Percentiles rank a stretch among this genome's conserved stretches.
Conservation (phyloP, 352 stramenopile species). For the Phytophthora cactorum region DNA sequence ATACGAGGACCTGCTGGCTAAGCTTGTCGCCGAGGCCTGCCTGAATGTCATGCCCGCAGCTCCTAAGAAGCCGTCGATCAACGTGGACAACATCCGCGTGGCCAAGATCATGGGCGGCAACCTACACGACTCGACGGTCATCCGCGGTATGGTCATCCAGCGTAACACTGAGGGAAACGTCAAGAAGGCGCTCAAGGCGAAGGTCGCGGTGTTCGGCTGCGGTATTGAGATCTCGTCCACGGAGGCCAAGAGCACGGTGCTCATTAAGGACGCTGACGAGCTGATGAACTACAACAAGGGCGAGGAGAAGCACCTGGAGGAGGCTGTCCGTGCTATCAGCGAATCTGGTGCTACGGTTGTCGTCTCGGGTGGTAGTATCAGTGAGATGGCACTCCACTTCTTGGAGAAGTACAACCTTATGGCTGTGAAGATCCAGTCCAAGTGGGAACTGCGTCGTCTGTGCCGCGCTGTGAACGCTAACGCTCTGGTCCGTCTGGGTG, state of each 20-base stretch:
- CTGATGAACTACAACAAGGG: conserved; percentile 99
- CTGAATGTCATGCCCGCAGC: conserved; percentile 93
- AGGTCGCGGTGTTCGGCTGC: conserved; percentile 97
- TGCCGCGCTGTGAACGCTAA: conserved; percentile 97
- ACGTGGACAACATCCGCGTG: conserved; percentile 98
- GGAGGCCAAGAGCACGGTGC: conserved; percentile 99
- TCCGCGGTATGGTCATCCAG: conserved; percentile 98
- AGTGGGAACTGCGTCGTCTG: conserved; percentile 98
- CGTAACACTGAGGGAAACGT: conserved; percentile 94
- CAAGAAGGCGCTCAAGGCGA: conserved; percentile 92
- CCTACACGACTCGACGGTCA: conserved; percentile 95
- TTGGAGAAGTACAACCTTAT: conserved; percentile 98
- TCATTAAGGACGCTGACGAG: conserved; percentile 99
- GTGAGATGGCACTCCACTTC: conserved; percentile 99
- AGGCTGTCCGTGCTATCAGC: conserved; percentile 97
- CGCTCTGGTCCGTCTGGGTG: conserved; percentile 96
- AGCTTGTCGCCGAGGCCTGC: conserved; percentile 95
- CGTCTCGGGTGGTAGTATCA: conserved; percentile 96
- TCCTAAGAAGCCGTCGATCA: conserved; percentile 90
- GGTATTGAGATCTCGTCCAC: conserved; percentile 97
- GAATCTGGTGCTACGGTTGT: conserved; percentile 96
- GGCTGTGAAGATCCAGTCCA: conserved; percentile 97
- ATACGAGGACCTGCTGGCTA: conserved; percentile 94
- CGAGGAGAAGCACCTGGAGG: conserved; percentile 98
- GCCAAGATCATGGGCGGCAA: conserved; percentile 98